These are phyloP conservation scores for Colletotrichum truncatum DNA, from an alignment of 2,329 filamentous ascomycete species.

Conservation along the genomic window DNA sequence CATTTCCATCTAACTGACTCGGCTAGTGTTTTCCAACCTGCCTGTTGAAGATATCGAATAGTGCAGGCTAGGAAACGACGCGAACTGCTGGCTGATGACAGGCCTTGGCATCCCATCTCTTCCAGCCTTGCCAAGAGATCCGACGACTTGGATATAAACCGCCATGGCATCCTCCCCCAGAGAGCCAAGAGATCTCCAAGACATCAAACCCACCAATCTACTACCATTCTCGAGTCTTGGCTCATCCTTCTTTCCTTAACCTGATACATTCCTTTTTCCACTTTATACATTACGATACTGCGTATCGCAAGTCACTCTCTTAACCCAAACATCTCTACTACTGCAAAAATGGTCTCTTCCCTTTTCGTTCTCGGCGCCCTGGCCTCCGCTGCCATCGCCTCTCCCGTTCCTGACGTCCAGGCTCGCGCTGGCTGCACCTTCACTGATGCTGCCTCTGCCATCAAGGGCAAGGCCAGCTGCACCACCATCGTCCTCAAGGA, in stretches of 20 bases:
- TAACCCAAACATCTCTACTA: background rate
- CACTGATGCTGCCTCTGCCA: conserved; percentile 57
- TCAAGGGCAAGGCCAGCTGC: conserved; percentile 59
- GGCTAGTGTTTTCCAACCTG: conserved; percentile 4
- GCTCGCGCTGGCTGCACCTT: conserved; percentile 58
- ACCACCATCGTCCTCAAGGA: conserved; percentile 61
- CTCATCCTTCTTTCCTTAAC: conserved; percentile 18
- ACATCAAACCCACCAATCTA: conserved; percentile 20
- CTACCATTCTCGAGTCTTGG: conserved; percentile 27
- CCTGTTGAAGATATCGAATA: background rate
- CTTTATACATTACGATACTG: conserved; percentile 16
- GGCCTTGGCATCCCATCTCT: background rate
- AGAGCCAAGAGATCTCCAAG: conserved; percentile 26
- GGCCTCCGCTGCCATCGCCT: conserved; percentile 35
- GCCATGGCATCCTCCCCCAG: conserved; percentile 14
- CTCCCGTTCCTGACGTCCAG: conserved; percentile 30
- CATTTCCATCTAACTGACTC: conserved; percentile 19
- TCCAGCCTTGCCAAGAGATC: conserved; percentile 25
- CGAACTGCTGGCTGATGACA: background rate
- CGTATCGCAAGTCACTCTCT: conserved; percentile 22
- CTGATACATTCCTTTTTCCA: background rate
- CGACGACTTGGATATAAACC: conserved; percentile 27
- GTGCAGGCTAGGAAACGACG: too few relatives aligned
- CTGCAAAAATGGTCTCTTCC: conserved; percentile 24
- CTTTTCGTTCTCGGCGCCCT: conserved; percentile 39